A percentile compares a stretch with the other conserved stretches of the same genome.
These are phyloP conservation scores for Saksenaea vasiformis DNA, from an alignment of 371 early-diverging fungal species.

Conservation along the genomic window DNA sequence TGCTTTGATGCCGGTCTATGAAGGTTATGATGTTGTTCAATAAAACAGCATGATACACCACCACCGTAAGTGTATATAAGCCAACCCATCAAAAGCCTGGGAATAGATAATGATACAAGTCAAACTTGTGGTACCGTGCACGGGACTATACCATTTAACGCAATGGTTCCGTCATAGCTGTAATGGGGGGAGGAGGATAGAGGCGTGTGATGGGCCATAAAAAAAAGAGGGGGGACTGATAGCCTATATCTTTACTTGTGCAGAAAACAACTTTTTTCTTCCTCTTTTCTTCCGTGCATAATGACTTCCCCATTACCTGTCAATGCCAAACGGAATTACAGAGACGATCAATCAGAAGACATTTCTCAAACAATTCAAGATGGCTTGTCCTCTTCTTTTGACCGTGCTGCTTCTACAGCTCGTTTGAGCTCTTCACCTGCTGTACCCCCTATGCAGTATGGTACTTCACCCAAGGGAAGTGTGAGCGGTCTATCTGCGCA, in stretches of 20 bases:
- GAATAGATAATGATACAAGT: constrained; percentile 7
- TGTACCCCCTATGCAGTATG: constrained; percentile 22
- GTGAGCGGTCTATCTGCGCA: constrained; percentile 16
- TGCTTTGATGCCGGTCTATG: constrained; percentile 51
- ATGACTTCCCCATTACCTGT: constrained; percentile 35
- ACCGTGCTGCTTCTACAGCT: constrained; percentile 22
- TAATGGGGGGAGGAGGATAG: constrained; percentile 1
- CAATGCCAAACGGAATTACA: constrained; percentile 23
- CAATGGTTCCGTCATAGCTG: neutral
- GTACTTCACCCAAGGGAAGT: constrained; percentile 37
- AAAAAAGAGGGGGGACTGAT: neutral
- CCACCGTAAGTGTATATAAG: neutral
- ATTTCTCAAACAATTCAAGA: constrained; percentile 13
- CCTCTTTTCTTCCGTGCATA: neutral
- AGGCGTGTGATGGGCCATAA: neutral
- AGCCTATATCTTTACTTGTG: neutral
- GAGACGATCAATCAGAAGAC: neutral
- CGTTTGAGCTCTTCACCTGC: constrained; percentile 33
- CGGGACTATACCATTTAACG: constrained; percentile 2
- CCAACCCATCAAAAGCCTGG: constrained; percentile 8
- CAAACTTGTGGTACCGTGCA: neutral
- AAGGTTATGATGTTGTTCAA: constrained; percentile 19
- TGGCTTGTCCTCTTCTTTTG: constrained; percentile 26
- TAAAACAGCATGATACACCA: constrained; percentile 3
- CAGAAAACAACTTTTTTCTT: neutral